phyloP scores from a whole-genome alignment of 108 stramenopile species.

The Skeletonema costatum region DNA sequence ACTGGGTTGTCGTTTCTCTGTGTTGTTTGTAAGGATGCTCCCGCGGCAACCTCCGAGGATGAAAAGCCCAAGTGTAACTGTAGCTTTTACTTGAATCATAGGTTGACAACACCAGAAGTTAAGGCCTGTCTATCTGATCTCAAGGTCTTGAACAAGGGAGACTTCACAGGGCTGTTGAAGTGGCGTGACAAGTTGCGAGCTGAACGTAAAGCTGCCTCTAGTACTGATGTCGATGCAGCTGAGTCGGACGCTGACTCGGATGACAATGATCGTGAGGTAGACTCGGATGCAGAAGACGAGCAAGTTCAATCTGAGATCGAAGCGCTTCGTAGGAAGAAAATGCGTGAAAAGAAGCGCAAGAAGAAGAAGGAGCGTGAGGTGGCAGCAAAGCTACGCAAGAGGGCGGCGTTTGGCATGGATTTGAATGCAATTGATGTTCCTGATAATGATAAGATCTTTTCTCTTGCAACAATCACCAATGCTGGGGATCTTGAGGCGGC shows the following conservation, averaged over 20 bases:
- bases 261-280: slow-evolving; percentile 53
- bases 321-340: slow-evolving; percentile 64
- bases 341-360: slow-evolving; percentile 77
- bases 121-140: slow-evolving; percentile 86
- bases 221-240: slow-evolving; percentile 48
- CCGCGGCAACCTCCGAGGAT: slow-evolving; percentile 16
- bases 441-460: slow-evolving; percentile 86
- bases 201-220: slow-evolving; percentile 56
- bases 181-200: slow-evolving; percentile 92
- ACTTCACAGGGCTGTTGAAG: slow-evolving; percentile 91
- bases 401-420: slow-evolving; percentile 89
- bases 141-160: slow-evolving; percentile 95
- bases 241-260: slow-evolving; percentile 36
- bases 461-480: slow-evolving; percentile 69
- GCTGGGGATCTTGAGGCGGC: slow-evolving; percentile 69
- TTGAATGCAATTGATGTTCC: slow-evolving; percentile 87
- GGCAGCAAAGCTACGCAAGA: slow-evolving; percentile 78
- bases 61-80: slow-evolving; percentile 56
- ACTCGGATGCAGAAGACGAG: slow-evolving; percentile 84
- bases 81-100: slow-evolving; percentile 76
- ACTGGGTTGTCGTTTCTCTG: slow-evolving; percentile 88
- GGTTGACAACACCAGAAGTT: slow-evolving; percentile 86
- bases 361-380: slow-evolving; percentile 91
- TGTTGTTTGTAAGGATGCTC: slow-evolving; percentile 47
- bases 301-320: slow-evolving; percentile 80